Base-by-base conservation (phyloP, 305 asterid genomes). In the Fraxinus paxiana region DNA sequence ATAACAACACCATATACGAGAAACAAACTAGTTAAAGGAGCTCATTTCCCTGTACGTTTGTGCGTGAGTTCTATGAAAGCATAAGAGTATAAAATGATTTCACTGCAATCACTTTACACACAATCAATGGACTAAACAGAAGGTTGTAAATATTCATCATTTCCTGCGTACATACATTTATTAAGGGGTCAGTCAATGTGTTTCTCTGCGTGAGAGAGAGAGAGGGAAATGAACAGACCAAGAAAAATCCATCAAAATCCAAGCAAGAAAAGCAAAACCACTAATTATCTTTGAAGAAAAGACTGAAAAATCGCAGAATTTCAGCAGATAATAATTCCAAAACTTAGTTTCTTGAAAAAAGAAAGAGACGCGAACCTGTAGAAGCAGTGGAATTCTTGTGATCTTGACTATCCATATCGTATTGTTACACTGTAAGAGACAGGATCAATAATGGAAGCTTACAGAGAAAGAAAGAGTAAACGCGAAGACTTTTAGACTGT, bases 321-420 rank as follows among this genome's bases (percentile, higher is more conserved):
- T 26, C 59, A 79, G 77, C 73, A 81, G 59, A 81, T 80, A n/a
- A 56, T 18, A 73, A 24, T 6, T 24, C 70, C 7, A 78, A 79
- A 71, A 75, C 59, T 26, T 33, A 70, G 38, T 22, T 37, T 73
- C 81, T 33, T 30, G 70, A n/a, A 37, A 48, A 17, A 78, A 80
- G 5, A 18, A 51, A 80, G 78, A 17, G 28, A 20, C 56, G 22
- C 79, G 59, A 41, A 87, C 96, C 95, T 81, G 90, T 73, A 35
- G 90, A 79, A 56, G 75, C 17, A 75, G 85, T 78, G 54, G 82
- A 65, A 28, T 76, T 82, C 79, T 84, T 87, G 87, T 86, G 87
- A 87, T 83, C 90, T 82, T 83, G 87, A 82, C 37, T 79, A 65
- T 89, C 90, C 94, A 91, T 91, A 17, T 56, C 79, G n/a, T 79